Evolutionary conservation across 2,329 filamentous ascomycete genomes (phyloP), one percentile per base, ranked within the genome.

Genomic region (Akanthomyces dipterigenus): DNA sequence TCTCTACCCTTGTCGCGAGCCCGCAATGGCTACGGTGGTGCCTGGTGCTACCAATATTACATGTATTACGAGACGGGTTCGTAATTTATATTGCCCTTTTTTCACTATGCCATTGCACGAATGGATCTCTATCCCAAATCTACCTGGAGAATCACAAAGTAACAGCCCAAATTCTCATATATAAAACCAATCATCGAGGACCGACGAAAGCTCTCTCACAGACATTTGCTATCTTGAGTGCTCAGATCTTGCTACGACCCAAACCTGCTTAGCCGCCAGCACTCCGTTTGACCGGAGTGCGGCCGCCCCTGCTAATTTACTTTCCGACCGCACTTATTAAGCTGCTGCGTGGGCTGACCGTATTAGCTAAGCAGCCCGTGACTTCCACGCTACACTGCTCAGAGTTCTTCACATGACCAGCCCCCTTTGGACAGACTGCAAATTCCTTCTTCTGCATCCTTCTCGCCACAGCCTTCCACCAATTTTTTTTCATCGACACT

Each of bases 331-430:
- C n/a, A n/a, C n/a, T n/a, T n/a, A n/a, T n/a, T n/a, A n/a, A n/a
- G n/a, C n/a, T n/a, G n/a, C n/a, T n/a, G n/a, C n/a, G n/a, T n/a
- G n/a, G n/a, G n/a, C n/a, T n/a, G n/a, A n/a, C n/a, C n/a, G n/a
- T n/a, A 24, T 58, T 58, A 60, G 26, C 26, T 60, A 51, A 60
- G 56, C 48, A 42, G 24, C 56, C 28, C 48, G 48, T 60, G 48
- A 53, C 56, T 26, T 38, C 24, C 20, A 11, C n/a, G 9, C n/a
- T n/a, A 5, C n/a, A 42, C 55, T 24, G 18, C n/a, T n/a, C n/a
- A n/a, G 22, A 45, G 12, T n/a, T 18, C 26, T 53, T 43, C 45
- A 36, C 36, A 26, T 26, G 38, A 34, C 46, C 56, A 51, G 56
- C 56, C 56, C 56, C 55, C 45, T 40, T 34, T 18, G 3, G 5